phyloP scores from a whole-genome alignment of 2,329 filamentous ascomycete genomes.

The Nannizziopsis arthrosporioides region DNA sequence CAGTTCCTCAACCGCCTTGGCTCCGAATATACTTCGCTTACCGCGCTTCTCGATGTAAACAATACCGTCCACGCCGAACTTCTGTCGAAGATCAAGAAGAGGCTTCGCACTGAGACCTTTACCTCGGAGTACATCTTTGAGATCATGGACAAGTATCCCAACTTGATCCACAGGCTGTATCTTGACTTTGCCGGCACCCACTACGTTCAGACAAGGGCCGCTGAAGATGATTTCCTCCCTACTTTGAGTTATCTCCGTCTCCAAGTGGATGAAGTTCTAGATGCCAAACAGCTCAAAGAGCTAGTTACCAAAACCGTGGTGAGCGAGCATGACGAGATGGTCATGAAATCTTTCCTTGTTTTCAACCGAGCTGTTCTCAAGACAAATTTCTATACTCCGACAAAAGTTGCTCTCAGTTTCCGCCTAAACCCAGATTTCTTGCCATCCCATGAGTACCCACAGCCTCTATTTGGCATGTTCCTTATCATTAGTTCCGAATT shows the following conservation, averaged over 20 bases:
- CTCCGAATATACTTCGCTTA: slow-evolving; percentile 80
- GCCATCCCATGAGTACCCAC: slow-evolving; percentile 82
- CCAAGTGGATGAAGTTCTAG: slow-evolving; percentile 61
- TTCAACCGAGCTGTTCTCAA: slow-evolving; percentile 92
- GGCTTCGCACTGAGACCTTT: slow-evolving; percentile 90
- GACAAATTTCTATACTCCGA: slow-evolving; percentile 96
- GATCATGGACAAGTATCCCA: slow-evolving; percentile 85
- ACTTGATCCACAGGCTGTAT: slow-evolving; percentile 76
- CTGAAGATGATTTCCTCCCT: slow-evolving; percentile 57
- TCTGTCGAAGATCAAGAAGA: slow-evolving; percentile 86
- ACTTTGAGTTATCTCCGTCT: slow-evolving; percentile 57
- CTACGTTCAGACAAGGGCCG: slow-evolving; percentile 54
- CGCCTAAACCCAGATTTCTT: slow-evolving; percentile 71
- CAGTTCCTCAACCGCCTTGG: slow-evolving; percentile 94
- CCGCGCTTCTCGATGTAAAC: slow-evolving; percentile 63
- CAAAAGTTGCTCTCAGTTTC: slow-evolving; percentile 96
- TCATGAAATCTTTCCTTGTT: slow-evolving; percentile 90
- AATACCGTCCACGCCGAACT: slow-evolving; percentile 80
- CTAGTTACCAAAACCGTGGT: slow-evolving; percentile 66
- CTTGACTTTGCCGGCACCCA: slow-evolving; percentile 84
- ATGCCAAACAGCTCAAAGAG: slow-evolving; percentile 60
- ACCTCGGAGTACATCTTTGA: slow-evolving; percentile 96
- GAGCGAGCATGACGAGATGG: slow-evolving; percentile 95
- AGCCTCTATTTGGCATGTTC: slow-evolving; percentile 95
- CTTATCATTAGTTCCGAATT: slow-evolving; percentile 94